A percentile compares a stretch with the other conserved stretches of the same genome.
Conservation (phyloP, 805 yeast genomes). For the Lipomyces japonicus region DNA sequence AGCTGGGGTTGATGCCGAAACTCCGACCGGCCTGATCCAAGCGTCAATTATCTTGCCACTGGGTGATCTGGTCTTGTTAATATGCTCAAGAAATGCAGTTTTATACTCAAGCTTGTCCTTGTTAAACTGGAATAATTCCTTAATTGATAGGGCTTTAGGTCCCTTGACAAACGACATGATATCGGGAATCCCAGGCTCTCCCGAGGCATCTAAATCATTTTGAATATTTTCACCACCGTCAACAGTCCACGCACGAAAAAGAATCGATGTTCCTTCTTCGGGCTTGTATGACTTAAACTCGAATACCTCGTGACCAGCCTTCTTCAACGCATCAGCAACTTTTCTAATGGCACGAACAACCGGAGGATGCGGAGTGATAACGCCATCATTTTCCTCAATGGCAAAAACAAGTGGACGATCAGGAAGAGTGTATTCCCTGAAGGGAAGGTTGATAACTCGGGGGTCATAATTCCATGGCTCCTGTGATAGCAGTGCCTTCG, state of each 20-base stretch:
- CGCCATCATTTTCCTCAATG: slow-evolving; percentile 43
- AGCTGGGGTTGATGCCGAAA: slow-evolving; percentile 22
- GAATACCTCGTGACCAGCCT: slow-evolving; percentile 50
- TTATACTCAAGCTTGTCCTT: slow-evolving; percentile 29
- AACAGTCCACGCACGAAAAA: slow-evolving; percentile 26
- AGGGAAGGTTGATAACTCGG: slow-evolving; percentile 42
- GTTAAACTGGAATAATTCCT: slow-evolving; percentile 19
- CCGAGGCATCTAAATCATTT: slow-evolving; percentile 25
- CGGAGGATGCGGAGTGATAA: slow-evolving; percentile 50
- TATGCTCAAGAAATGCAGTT: slow-evolving; percentile 26
- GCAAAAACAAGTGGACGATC: slow-evolving; percentile 43
- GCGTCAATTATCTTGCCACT: slow-evolving; percentile 45
- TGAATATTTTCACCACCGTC: slow-evolving; percentile 28
- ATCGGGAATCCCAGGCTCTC: slow-evolving; percentile 29
- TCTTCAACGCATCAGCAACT: slow-evolving; percentile 32
- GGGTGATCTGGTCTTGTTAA: slow-evolving; percentile 22
- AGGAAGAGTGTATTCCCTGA: slow-evolving; percentile 34
- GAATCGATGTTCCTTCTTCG: slow-evolving; percentile 16
- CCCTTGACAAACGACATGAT: slow-evolving; percentile 23
- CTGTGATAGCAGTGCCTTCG: slow-evolving; percentile 40
- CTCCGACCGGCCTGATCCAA: slow-evolving; percentile 40
- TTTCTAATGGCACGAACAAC: slow-evolving; percentile 45
- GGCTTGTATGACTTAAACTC: slow-evolving; percentile 44
- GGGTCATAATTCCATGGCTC: slow-evolving; percentile 48
- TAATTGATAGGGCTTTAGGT: slow-evolving; percentile 19